Percentiles rank a stretch among this genome's conserved stretches.
Evolutionary conservation across 805 yeast genomes (phyloP).

Genomic region (Yarrowia bubula): DNA sequence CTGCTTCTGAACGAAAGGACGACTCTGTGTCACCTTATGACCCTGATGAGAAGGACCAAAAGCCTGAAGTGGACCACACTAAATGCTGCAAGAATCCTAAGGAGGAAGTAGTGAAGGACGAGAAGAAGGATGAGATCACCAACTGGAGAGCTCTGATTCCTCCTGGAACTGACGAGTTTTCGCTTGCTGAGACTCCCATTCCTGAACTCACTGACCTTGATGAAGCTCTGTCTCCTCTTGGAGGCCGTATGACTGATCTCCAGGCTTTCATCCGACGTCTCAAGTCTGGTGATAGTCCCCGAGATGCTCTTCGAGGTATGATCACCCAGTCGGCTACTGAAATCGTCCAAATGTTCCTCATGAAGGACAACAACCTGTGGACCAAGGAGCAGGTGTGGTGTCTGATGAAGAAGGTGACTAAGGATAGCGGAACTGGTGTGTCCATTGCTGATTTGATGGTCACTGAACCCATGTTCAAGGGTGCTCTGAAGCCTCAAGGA

Average conservation of each 20-base stretch:
- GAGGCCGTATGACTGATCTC: conserved; percentile 92
- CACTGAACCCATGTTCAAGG: conserved; percentile 39
- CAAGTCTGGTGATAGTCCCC: conserved; percentile 80
- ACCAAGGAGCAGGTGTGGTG: conserved; percentile 86
- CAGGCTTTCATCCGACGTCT: conserved; percentile 88
- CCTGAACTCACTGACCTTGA: conserved; percentile 45
- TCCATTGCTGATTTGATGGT: conserved; percentile 33
- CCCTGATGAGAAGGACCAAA: background rate
- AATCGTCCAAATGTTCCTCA: conserved; percentile 70
- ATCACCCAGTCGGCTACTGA: conserved; percentile 83
- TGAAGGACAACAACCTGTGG: conserved; percentile 47
- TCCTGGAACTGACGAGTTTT: conserved; percentile 25
- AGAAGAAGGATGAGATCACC: background rate
- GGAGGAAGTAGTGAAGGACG: background rate
- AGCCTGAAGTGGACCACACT: background rate
- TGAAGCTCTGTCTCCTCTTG: conserved; percentile 66
- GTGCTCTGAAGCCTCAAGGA: conserved; percentile 30
- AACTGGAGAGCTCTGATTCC: conserved; percentile 6
- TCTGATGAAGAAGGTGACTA: conserved; percentile 56
- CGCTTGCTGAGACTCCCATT: conserved; percentile 18
- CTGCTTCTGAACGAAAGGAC: background rate
- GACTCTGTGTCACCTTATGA: background rate
- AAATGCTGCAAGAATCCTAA: background rate
- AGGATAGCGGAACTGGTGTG: conserved; percentile 28
- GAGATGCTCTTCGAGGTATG: conserved; percentile 74